phyloP scores from a whole-genome alignment of 345 rosid genomes.

The Salix koriyanagi region DNA sequence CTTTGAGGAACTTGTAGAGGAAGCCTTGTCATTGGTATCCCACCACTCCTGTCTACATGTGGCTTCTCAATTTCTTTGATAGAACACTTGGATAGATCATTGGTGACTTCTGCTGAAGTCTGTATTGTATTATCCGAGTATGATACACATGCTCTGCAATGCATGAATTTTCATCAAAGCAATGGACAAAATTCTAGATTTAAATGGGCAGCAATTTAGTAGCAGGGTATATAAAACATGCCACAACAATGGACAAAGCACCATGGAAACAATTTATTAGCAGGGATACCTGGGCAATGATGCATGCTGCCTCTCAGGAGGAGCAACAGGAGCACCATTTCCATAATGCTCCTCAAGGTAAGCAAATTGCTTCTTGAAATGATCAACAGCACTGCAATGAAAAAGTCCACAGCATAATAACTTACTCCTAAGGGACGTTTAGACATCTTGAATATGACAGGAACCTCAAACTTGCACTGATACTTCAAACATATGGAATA shows the following conservation, averaged over 20 bases:
- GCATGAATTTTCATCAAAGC: constrained; percentile 8
- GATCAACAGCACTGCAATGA: constrained; percentile 83
- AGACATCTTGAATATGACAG: neutral
- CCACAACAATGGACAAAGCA: neutral
- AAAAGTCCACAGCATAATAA: constrained; percentile 1
- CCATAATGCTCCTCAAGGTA: constrained; percentile 91
- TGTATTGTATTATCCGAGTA: constrained; percentile 64
- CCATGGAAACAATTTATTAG: neutral
- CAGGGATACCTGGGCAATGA: constrained; percentile 78
- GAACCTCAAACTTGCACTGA: neutral
- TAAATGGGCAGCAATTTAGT: neutral
- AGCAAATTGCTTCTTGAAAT: constrained; percentile 96
- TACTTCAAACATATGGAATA: neutral
- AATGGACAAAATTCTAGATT: neutral
- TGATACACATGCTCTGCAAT: constrained; percentile 72
- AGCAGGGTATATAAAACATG: neutral
- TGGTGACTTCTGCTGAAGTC: constrained; percentile 53
- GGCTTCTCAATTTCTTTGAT: constrained; percentile 69
- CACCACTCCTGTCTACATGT: constrained; percentile 50
- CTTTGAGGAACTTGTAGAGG: constrained; percentile 82
- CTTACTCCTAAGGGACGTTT: neutral
- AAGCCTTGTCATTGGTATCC: constrained; percentile 65
- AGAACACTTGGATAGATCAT: constrained; percentile 77
- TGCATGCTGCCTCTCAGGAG: constrained; percentile 93
- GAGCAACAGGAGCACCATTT: constrained; percentile 69